Conservation (phyloP, 2,329 filamentous ascomycete genomes). For the Fusarium multiceps region DNA sequence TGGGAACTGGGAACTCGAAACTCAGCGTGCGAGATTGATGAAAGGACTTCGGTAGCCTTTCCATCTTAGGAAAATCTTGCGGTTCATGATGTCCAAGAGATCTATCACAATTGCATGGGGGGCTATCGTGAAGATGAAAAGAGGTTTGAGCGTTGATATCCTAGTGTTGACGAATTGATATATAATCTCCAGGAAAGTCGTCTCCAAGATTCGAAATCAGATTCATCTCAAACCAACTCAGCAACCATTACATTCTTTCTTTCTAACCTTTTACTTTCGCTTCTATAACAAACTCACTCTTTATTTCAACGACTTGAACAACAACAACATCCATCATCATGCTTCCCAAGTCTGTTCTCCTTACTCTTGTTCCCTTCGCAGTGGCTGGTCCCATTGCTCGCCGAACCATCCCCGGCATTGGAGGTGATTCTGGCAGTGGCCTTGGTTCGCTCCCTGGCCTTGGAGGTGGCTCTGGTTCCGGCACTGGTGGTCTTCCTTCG, state of each 20-base stretch:
- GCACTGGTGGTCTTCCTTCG: not conserved
- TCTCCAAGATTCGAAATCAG: not conserved
- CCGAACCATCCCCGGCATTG: conserved; percentile 3
- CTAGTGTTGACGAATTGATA: conserved; percentile 8
- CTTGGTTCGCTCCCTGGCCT: conserved; percentile 5
- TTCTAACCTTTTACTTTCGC: conserved; percentile 6
- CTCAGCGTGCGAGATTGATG: conserved; percentile 19
- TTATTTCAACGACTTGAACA: conserved; percentile 11
- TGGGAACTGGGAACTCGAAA: not conserved
- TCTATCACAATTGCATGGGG: not conserved
- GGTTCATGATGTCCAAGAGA: conserved; percentile 8
- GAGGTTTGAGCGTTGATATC: conserved; percentile 23
- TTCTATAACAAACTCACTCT: conserved; percentile 8
- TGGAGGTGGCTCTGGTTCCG: conserved; percentile 3
- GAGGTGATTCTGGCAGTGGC: conserved; percentile 8
- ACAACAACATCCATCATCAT: conserved; percentile 23
- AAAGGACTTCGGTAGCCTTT: conserved; percentile 22
- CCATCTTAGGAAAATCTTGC: conserved; percentile 35
- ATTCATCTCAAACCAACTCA: conserved; percentile 26
- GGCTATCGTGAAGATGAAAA: not conserved
- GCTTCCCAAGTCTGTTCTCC: conserved; percentile 37
- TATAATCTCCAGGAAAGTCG: conserved; percentile 4
- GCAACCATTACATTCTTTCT: conserved; percentile 24
- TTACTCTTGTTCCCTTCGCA: conserved; percentile 40
- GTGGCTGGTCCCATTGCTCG: conserved; percentile 38